These are phyloP conservation scores for Mucor piriformis DNA, from an alignment of 371 early-diverging fungal genomes.

Conservation along the genomic window DNA sequence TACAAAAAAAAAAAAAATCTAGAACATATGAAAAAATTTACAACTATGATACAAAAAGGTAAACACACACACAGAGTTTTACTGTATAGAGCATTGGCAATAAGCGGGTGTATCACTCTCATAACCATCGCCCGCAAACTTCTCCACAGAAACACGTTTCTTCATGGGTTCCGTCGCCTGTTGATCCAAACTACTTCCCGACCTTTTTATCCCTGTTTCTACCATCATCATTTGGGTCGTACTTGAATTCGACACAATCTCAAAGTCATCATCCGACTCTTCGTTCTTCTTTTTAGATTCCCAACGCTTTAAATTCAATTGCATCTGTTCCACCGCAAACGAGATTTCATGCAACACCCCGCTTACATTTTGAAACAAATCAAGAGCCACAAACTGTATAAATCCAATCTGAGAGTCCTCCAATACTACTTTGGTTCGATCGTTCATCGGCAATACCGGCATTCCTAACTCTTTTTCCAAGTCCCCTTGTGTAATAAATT, in stretches of 20 bases:
- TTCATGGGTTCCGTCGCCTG: no score
- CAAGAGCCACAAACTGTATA: conserved; percentile 70
- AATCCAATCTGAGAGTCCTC: conserved; percentile 71
- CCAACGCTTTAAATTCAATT: conserved; percentile 43
- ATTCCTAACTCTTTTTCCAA: conserved; percentile 63
- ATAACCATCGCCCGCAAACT: neutral
- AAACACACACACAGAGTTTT: no score
- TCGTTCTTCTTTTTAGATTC: conserved; percentile 21
- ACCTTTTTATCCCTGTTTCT: conserved; percentile 6
- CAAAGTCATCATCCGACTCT: conserved; percentile 6
- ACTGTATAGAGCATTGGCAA: conserved; percentile 13
- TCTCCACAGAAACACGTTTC: neutral
- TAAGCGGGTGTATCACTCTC: neutral
- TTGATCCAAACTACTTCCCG: neutral
- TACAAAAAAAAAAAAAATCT: neutral
- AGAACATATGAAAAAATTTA: no score
- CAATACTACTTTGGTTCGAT: conserved; percentile 51
- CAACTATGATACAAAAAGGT: neutral
- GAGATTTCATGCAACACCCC: conserved; percentile 33
- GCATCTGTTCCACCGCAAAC: conserved; percentile 47
- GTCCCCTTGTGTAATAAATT: conserved; percentile 67
- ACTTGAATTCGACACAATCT: conserved; percentile 3
- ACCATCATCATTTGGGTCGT: conserved; percentile 10
- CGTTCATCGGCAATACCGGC: conserved; percentile 55
- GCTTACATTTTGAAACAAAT: conserved; percentile 60